phyloP scores from a whole-genome alignment of 495 filamentous ascomycete species.

The Aspergillus egyptiacus region DNA sequence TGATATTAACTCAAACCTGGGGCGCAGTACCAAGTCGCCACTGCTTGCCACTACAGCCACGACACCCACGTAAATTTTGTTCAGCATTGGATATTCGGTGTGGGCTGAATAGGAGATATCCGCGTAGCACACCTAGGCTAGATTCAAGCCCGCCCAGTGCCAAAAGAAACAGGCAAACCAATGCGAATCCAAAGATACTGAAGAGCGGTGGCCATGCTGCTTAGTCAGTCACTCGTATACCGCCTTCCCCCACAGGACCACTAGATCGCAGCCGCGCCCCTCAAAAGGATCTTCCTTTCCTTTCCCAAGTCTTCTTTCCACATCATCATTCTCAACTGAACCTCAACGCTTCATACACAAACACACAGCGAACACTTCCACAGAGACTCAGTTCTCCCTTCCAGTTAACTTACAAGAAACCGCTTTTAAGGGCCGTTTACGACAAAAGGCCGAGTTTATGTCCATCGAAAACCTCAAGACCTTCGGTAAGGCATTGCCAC shows the following conservation, averaged over 20 bases:
- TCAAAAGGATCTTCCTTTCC: slow-evolving; percentile 41
- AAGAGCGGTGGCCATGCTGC: too few relatives aligned
- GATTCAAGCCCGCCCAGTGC: too few relatives aligned
- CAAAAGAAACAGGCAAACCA: background rate
- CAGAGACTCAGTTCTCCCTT: slow-evolving; percentile 38
- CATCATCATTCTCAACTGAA: slow-evolving; percentile 12
- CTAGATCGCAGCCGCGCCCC: slow-evolving; percentile 20
- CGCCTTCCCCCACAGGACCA: slow-evolving; percentile 35
- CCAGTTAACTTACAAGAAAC: slow-evolving; percentile 29
- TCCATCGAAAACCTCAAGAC: slow-evolving; percentile 99
- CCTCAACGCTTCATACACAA: slow-evolving; percentile 6
- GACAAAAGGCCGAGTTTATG: slow-evolving; percentile 76
- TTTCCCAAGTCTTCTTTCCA: slow-evolving; percentile 22
- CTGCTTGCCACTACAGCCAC: slow-evolving; percentile 3
- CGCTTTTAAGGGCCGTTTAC: slow-evolving; percentile 41
- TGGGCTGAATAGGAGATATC: too few relatives aligned
- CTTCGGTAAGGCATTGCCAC: slow-evolving; percentile 71
- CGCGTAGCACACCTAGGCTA: too few relatives aligned
- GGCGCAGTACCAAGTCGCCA: background rate
- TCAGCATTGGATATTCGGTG: too few relatives aligned
- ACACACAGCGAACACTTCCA: slow-evolving; percentile 21
- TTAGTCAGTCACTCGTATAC: slow-evolving; percentile 28
- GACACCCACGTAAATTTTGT: too few relatives aligned
- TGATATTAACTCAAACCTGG: too few relatives aligned
- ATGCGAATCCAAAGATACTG: too few relatives aligned